Conservation (phyloP, 257 asterid species). For the Solanum chiquidenum region DNA sequence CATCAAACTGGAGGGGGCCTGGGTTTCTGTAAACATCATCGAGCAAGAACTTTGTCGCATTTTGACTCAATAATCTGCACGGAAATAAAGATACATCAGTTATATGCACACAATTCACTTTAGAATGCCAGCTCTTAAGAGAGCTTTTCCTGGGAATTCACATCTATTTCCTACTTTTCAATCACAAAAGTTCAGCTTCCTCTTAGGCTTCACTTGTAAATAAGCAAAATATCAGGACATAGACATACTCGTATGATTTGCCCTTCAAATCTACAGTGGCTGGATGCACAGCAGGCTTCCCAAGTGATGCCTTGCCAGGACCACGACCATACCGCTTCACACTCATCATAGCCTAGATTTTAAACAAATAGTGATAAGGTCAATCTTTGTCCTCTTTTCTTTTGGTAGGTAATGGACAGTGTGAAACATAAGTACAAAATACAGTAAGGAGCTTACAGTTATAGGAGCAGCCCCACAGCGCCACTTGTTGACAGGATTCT, state of each 20-base stretch:
- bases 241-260: constrained; percentile 73
- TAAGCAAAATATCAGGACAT: background rate
- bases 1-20: constrained; percentile 97
- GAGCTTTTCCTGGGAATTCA: background rate
- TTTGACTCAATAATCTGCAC: constrained; percentile 68
- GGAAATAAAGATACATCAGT: background rate
- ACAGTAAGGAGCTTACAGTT: constrained; percentile 37
- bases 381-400: background rate
- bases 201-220: background rate
- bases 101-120: background rate
- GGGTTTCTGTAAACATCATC: constrained; percentile 93
- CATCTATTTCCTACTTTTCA: background rate
- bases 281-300: constrained; percentile 88
- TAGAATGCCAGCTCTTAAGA: background rate
- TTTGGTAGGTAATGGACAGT: background rate
- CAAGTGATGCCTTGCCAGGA: constrained; percentile 50
- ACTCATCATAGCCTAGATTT: constrained; percentile 80
- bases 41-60: constrained; percentile 67
- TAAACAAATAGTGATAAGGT: background rate
- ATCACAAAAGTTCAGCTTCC: background rate
- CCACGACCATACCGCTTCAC: constrained; percentile 84
- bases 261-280: constrained; percentile 94
- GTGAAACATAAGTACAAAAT: background rate
- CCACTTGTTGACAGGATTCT: constrained; percentile 93
- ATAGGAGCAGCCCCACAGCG: constrained; percentile 96